Conservation (phyloP, 805 yeast genomes). For the Diddensiella caesifluorescens region DNA sequence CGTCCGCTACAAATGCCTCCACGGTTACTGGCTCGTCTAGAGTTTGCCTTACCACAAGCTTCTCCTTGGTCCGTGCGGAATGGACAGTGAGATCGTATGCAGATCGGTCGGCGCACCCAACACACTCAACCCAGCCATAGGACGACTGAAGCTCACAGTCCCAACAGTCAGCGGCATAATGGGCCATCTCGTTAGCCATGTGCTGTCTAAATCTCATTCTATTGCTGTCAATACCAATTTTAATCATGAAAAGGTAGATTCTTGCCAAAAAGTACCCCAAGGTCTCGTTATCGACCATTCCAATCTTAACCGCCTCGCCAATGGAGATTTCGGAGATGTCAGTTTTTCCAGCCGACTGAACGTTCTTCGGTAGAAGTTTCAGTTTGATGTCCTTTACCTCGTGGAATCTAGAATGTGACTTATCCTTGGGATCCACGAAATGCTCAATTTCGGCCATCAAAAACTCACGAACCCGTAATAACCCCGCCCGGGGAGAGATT, state of each 20-base stretch:
- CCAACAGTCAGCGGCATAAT: conserved; percentile 99
- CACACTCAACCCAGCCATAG: conserved; percentile 99
- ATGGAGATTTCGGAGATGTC: conserved; percentile 57
- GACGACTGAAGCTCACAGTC: conserved; percentile 95
- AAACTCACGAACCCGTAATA: conserved; percentile 96
- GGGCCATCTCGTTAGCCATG: conserved; percentile 99
- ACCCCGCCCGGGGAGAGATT: conserved; percentile 96
- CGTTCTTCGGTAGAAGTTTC: conserved; percentile 76
- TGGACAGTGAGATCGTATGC: conserved; percentile 97
- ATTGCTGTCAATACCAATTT: conserved; percentile 82
- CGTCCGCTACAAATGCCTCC: conserved; percentile 75
- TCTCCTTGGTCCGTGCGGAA: conserved; percentile 90
- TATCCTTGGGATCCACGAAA: conserved; percentile 89
- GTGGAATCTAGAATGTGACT: conserved; percentile 72
- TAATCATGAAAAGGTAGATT: conserved; percentile 75
- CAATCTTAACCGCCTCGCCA: conserved; percentile 84
- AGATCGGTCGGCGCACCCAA: conserved; percentile 99
- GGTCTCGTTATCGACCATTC: conserved; percentile 94
- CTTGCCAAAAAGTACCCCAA: conserved; percentile 95
- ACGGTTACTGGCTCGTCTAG: conserved; percentile 79
- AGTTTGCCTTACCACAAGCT: conserved; percentile 87
- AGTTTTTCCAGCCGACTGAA: conserved; percentile 83
- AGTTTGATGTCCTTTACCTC: conserved; percentile 70
- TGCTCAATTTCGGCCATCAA: conserved; percentile 99
- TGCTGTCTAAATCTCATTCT: conserved; percentile 97